Evolutionary conservation across 1,284 basidiomycete species (phyloP).

Genomic region (Chalciporus sp.): DNA sequence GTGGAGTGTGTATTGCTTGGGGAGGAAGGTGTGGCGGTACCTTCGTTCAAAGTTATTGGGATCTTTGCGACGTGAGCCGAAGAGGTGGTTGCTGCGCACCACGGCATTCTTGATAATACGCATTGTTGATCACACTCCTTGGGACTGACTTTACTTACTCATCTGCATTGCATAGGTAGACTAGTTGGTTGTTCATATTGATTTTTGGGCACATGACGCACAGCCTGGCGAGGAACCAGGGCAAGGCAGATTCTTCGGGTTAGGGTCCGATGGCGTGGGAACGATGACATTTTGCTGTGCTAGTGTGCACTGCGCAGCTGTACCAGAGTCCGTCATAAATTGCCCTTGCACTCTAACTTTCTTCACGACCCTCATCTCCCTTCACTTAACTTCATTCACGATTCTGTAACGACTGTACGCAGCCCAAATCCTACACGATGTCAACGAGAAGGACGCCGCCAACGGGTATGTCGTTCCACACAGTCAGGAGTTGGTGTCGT

Average conservation of each 20-base stretch:
- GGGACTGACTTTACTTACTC: neutral
- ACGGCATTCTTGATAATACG: neutral
- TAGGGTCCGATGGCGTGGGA: conserved; percentile 23
- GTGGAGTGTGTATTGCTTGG: conserved; percentile 84
- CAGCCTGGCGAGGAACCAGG: too few species aligned
- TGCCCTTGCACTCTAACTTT: neutral
- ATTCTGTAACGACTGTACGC: neutral
- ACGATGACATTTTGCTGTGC: conserved; percentile 27
- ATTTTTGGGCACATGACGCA: neutral
- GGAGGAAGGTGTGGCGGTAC: conserved; percentile 73
- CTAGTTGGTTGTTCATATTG: neutral
- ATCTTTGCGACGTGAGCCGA: conserved; percentile 66
- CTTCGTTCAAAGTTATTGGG: conserved; percentile 84
- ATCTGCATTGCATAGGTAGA: neutral
- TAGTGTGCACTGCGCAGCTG: neutral
- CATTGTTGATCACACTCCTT: neutral
- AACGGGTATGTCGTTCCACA: conserved; percentile 11
- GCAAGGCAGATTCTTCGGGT: too few species aligned
- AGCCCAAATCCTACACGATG: conserved; percentile 16
- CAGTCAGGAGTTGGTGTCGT: neutral
- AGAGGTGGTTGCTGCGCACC: neutral
- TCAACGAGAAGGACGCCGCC: conserved; percentile 11
- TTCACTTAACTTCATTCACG: neutral
- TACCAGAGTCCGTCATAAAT: neutral
- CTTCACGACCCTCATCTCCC: conserved; percentile 7